Evolutionary conservation across 2,329 filamentous ascomycete genomes (phyloP).

Genomic region (Diaporthe velutina): DNA sequence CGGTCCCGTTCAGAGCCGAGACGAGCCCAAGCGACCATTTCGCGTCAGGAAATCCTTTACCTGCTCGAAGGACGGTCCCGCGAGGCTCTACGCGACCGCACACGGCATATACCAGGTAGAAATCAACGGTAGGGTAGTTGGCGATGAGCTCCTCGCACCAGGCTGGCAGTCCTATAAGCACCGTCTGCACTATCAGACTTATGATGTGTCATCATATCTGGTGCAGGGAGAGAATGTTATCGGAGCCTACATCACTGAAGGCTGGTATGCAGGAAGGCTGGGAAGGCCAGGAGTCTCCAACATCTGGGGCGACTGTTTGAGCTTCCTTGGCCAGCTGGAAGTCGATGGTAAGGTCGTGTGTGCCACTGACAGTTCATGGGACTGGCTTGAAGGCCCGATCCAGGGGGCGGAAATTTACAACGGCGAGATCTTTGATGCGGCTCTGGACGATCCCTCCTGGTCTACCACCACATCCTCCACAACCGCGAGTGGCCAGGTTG

Average conservation of each 20-base stretch:
- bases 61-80: background rate
- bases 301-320: constrained; percentile 49
- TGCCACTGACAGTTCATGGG: background rate
- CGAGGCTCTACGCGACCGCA: constrained; percentile 46
- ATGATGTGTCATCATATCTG: constrained; percentile 55
- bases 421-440: background rate
- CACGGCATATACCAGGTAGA: constrained; percentile 52
- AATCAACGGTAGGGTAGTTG: constrained; percentile 52
- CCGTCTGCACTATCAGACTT: constrained; percentile 57
- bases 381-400: background rate
- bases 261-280: constrained; percentile 62
- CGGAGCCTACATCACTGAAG: constrained; percentile 61
- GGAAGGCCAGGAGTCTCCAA: constrained; percentile 47
- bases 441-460: background rate
- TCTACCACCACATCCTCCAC: background rate
- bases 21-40: constrained; percentile 8
- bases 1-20: background rate
- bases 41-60: background rate
- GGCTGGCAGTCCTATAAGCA: constrained; percentile 60
- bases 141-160: constrained; percentile 52
- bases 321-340: constrained; percentile 47
- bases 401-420: background rate
- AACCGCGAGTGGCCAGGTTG: background rate
- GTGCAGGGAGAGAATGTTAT: constrained; percentile 54
- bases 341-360: constrained; percentile 38